phyloP scores from a whole-genome alignment of 495 filamentous ascomycete species.

The Monascus purpureus region DNA sequence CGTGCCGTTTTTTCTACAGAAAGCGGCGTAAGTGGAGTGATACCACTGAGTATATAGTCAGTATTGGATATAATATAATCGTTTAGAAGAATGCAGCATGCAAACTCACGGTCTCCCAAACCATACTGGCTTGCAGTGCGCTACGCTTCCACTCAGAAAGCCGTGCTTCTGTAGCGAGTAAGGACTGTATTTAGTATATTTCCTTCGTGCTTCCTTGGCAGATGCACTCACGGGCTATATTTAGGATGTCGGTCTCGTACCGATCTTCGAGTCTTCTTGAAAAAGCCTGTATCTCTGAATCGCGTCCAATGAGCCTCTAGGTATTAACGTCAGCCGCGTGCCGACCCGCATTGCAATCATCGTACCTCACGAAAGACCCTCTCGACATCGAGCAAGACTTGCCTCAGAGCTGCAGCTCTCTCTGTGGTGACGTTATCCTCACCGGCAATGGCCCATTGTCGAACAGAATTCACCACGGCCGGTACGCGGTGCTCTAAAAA shows the following conservation, averaged over 20 bases:
- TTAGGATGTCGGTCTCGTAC: no score
- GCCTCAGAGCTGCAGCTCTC: conserved; percentile 5
- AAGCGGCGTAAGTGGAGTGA: conserved; percentile 11
- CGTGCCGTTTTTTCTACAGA: conserved; percentile 13
- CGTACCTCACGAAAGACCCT: conserved; percentile 6
- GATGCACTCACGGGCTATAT: no score
- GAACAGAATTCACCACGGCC: conserved; percentile 10
- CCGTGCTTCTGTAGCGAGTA: no score
- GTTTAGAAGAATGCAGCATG: no score
- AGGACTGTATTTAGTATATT: no score
- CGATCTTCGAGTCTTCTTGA: no score
- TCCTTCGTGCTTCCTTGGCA: no score
- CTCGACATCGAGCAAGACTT: conserved; percentile 3
- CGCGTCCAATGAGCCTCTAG: conserved; percentile 2
- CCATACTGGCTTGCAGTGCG: conserved; percentile 8
- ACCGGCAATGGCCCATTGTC: conserved; percentile 11
- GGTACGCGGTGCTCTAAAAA: conserved; percentile 13
- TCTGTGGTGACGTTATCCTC: conserved; percentile 3
- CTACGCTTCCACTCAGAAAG: no score
- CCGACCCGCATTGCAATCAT: neutral
- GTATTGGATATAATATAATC: neutral
- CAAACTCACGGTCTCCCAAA: conserved; percentile 8
- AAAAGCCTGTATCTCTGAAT: no score
- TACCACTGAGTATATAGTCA: conserved; percentile 10
- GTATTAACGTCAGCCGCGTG: no score